Conservation (phyloP, 2,329 filamentous ascomycete species). For the Hysterium pulicare region DNA sequence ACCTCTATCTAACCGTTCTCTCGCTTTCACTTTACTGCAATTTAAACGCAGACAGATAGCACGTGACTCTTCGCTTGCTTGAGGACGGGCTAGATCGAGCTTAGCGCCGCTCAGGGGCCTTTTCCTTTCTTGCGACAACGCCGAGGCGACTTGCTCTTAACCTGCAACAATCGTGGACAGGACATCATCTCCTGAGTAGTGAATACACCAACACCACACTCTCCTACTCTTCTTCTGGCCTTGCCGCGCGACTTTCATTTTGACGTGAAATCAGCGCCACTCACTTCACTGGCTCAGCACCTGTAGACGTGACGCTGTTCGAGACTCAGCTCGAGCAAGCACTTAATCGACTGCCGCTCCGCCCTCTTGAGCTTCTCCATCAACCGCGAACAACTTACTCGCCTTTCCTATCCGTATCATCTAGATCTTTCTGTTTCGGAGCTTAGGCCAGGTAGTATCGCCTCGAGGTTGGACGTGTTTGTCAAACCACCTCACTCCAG, state of each 20-base stretch:
- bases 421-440: slow-evolving; percentile 23
- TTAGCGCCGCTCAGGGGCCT: not conserved
- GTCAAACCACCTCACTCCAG: slow-evolving; percentile 15
- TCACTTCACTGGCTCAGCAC: not conserved
- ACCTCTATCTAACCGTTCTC: too few species aligned
- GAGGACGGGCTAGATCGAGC: too few species aligned
- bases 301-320: slow-evolving; percentile 5
- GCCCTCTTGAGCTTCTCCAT: slow-evolving; percentile 4
- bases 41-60: too few species aligned
- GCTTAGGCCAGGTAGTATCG: slow-evolving; percentile 21
- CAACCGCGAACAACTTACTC: slow-evolving; percentile 16
- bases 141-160: slow-evolving; percentile 1
- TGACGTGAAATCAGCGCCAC: not conserved
- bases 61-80: too few species aligned
- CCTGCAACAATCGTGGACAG: slow-evolving; percentile 4
- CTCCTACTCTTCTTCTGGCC: not conserved
- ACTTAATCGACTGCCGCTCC: slow-evolving; percentile 7
- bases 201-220: slow-evolving; percentile 1
- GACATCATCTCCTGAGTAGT: slow-evolving; percentile 3
- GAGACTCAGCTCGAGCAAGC: not conserved
- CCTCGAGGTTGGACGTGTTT: slow-evolving; percentile 23
- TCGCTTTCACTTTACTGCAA: too few species aligned
- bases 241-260: not conserved
- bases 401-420: slow-evolving; percentile 13
- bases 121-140: slow-evolving; percentile 5